These are phyloP conservation scores for Sclerotiophoma versabilis DNA, from an alignment of 2,329 filamentous ascomycete species.

Conservation along the genomic window DNA sequence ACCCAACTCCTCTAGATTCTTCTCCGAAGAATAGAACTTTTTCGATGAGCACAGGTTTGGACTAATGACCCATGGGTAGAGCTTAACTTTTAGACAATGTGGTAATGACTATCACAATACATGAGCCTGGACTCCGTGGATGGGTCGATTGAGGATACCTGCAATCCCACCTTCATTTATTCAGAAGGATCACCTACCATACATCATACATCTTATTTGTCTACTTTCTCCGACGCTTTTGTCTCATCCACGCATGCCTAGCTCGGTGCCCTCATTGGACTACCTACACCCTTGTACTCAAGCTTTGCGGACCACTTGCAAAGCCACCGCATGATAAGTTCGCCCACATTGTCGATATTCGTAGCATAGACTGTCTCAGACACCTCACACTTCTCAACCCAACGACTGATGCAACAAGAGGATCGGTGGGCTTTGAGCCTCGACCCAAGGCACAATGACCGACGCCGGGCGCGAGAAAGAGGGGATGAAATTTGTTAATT, in stretches of 20 bases:
- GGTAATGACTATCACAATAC: no score
- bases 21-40: no score
- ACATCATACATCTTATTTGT: background rate
- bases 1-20: no score
- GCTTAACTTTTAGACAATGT: no score
- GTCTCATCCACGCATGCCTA: background rate
- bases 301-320: slow-evolving; percentile 14
- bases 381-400: slow-evolving; percentile 39
- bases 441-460: slow-evolving; percentile 34
- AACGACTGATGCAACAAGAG: slow-evolving; percentile 31
- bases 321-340: background rate
- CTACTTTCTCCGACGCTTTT: background rate
- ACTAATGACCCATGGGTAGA: no score
- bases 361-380: slow-evolving; percentile 28
- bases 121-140: background rate
- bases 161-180: background rate
- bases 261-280: background rate
- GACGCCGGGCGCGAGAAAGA: slow-evolving; percentile 44
- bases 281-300: background rate
- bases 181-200: background rate
- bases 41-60: no score
- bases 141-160: background rate
- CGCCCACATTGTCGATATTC: background rate
- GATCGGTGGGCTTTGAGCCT: slow-evolving; percentile 30
- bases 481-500: slow-evolving; percentile 29